Evolutionary conservation across 2,329 filamentous ascomycete species (phyloP), one percentile per base, ranked within the genome.

Genomic region (Dactylellina sp.): DNA sequence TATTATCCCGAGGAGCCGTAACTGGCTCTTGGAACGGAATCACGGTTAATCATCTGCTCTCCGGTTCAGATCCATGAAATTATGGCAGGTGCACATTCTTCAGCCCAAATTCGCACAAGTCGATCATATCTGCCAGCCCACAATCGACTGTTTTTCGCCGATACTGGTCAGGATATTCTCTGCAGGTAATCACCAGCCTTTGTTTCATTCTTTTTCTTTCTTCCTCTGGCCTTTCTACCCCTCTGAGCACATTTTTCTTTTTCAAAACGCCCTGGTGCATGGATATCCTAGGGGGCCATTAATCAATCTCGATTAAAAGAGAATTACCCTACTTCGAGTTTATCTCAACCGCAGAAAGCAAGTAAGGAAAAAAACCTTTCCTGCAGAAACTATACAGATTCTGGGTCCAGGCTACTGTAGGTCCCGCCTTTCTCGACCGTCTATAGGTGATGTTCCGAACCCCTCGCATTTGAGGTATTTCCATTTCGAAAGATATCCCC

Each of bases 231-330:
- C 14, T 47, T 64, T 24, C 24, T 50, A 14, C 50, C 6, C n/a
- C 4, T n/a, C 39, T 60, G 63, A 68, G 63, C 63, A 52, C 28
- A 60, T 68, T 68, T 68, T 68, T 53, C 53, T 60, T 68, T 60
- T 60, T 68, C 18, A 37, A 20, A 39, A 32, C 9, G 28, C 28
- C 28, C 9, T 9, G 5, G 28, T 32, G 4, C 28, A 32, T 32
- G 28, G 28, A 32, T 32, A 4, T 32, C 28, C 28, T 9, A 32
- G 28, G 28, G 28, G 28, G 28, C 5, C 28, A 32, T 32, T 32
- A 32, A 32, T 32, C 28, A 32, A 32, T 16, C 37, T 40, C 24
- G 50, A 39, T 39, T 40, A 20, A 28, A 52, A 44, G 44, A 53
- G 12, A 44, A 42, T 68, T 53, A 68, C 63, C 63, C 63, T 53